Evolutionary conservation across 805 yeast genomes (phyloP).

Genomic region (Candida chilensis): DNA sequence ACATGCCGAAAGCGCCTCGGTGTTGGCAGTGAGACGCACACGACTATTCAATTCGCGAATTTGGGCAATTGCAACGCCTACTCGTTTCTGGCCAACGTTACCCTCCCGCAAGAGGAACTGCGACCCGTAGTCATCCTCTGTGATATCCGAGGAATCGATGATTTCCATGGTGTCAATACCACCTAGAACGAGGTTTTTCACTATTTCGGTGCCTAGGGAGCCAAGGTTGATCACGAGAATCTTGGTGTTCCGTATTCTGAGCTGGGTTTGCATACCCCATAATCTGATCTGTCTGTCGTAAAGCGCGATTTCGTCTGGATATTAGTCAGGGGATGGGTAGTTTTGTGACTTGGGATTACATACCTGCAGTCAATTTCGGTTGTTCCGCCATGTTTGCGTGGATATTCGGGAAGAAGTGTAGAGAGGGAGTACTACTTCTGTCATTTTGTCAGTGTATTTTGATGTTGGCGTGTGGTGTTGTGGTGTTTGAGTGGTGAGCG

Average conservation of each 20-base stretch:
- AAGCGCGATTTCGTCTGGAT: conserved; percentile 84
- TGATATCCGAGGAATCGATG: conserved; percentile 45
- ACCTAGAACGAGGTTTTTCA: conserved; percentile 79
- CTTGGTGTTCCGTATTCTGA: conserved; percentile 60
- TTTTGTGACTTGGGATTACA: too few relatives aligned
- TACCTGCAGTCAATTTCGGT: too few relatives aligned
- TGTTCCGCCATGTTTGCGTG: too few relatives aligned
- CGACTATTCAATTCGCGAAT: conserved; percentile 75
- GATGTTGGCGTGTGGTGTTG: too few relatives aligned
- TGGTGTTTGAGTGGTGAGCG: too few relatives aligned
- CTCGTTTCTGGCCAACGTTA: conserved; percentile 48
- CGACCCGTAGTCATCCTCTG: conserved; percentile 55
- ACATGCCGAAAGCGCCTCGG: conserved; percentile 13
- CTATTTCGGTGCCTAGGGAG: conserved; percentile 72
- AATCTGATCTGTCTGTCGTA: conserved; percentile 92
- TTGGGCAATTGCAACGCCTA: conserved; percentile 42
- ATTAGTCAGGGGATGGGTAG: too few relatives aligned
- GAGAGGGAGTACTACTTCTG: too few relatives aligned
- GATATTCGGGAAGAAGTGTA: too few relatives aligned
- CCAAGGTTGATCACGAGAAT: conserved; percentile 66
- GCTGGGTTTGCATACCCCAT: conserved; percentile 95
- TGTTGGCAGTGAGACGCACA: conserved; percentile 46
- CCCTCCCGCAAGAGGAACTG: conserved; percentile 62
- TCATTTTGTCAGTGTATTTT: too few relatives aligned
- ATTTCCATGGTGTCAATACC: conserved; percentile 79